Evolutionary conservation across 2,329 filamentous ascomycete species (phyloP).

Genomic region (Pseudogymnoascus sp.): DNA sequence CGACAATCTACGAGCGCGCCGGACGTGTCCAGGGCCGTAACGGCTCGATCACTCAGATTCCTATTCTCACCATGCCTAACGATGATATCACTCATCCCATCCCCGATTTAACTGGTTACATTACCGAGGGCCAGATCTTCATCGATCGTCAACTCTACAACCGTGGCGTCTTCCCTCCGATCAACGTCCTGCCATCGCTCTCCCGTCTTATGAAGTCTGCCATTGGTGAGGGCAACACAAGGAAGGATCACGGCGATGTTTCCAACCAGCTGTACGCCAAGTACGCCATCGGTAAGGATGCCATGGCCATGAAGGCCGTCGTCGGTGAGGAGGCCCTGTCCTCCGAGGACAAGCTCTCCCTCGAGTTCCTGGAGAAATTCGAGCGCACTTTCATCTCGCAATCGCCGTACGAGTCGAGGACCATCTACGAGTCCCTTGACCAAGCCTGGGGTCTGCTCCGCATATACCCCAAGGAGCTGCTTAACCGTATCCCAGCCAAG

Average conservation of each 20-base stretch:
- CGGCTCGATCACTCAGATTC: conserved; percentile 97
- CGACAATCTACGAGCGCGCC: conserved; percentile 98
- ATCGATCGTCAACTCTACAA: conserved; percentile 90
- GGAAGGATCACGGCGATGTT: conserved; percentile 94
- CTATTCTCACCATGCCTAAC: conserved; percentile 99
- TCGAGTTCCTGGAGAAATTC: conserved; percentile 98
- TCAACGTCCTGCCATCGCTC: conserved; percentile 95
- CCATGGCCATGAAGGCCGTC: conserved; percentile 97
- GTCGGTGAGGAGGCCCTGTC: conserved; percentile 96
- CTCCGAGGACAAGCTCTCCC: conserved; percentile 90
- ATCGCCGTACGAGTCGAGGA: conserved; percentile 83
- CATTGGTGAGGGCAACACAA: conserved; percentile 94
- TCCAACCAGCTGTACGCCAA: conserved; percentile 99
- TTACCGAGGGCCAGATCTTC: conserved; percentile 98
- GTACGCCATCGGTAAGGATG: conserved; percentile 97
- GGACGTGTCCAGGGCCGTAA: conserved; percentile 95
- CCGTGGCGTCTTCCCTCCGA: conserved; percentile 96
- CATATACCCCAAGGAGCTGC: conserved; percentile 95
- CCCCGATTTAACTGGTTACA: conserved; percentile 96
- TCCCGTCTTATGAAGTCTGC: conserved; percentile 99
- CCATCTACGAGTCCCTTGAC: conserved; percentile 88
- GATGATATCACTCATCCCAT: conserved; percentile 99
- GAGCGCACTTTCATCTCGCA: conserved; percentile 92
- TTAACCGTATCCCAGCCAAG: conserved; percentile 89
- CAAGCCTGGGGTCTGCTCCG: conserved; percentile 92